Percentiles rank a stretch among this genome's conserved stretches.
Evolutionary conservation across 768 basidiomycete genomes (phyloP).

Genomic region (Auricularia sp.): DNA sequence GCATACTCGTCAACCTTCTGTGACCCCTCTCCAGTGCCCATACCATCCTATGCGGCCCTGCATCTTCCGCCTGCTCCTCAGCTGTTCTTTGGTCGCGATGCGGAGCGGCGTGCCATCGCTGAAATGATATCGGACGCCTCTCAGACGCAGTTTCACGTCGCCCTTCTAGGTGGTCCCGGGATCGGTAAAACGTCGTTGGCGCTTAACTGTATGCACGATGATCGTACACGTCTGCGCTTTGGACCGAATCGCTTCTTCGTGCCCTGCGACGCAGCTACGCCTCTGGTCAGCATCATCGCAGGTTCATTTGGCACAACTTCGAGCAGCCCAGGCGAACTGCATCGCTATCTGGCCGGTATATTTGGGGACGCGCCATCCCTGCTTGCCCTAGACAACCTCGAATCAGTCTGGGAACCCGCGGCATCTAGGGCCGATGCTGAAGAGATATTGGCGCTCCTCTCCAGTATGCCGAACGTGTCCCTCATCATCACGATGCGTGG

Average conservation of each 20-base stretch:
- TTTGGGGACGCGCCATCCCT: constrained; percentile 16
- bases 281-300: not conserved
- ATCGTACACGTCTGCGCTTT: constrained; percentile 15
- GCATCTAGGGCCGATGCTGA: constrained; percentile 15
- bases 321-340: not conserved
- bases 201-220: constrained; percentile 20
- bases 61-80: too few relatives aligned
- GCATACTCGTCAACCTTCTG: too few relatives aligned
- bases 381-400: constrained; percentile 31
- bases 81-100: too few relatives aligned
- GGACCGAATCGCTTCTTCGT: constrained; percentile 21
- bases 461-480: constrained; percentile 17
- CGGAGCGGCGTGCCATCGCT: too few relatives aligned
- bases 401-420: constrained; percentile 27
- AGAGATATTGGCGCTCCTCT: constrained; percentile 16
- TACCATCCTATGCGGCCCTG: too few relatives aligned
- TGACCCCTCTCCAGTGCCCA: too few relatives aligned
- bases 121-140: too few relatives aligned
- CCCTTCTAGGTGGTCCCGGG: constrained; percentile 22
- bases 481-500: constrained; percentile 27
- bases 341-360: not conserved
- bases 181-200: constrained; percentile 32
- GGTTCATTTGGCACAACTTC: not conserved
- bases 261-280: constrained; percentile 17
- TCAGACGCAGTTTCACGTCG: not conserved